These are phyloP conservation scores for Apiospora koreana DNA, from an alignment of 2,329 filamentous ascomycete genomes.

Conservation along the genomic window DNA sequence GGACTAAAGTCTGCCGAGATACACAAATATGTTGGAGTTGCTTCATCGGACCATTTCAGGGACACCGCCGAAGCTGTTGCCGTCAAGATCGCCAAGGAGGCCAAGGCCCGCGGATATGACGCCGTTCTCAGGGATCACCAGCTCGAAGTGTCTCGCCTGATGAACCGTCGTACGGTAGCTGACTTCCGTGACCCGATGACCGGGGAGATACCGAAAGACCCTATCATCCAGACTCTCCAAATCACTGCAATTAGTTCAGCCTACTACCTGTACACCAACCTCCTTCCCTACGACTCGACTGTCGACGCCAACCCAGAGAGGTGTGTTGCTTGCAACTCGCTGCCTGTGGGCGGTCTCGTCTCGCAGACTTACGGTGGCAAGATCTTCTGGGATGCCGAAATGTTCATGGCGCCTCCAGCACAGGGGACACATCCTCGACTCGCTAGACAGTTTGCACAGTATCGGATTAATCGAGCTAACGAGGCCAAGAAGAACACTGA, in stretches of 20 bases:
- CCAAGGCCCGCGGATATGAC: not conserved
- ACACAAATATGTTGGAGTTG: conserved; percentile 1
- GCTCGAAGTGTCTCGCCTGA: not conserved
- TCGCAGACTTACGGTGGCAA: conserved; percentile 9
- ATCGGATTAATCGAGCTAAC: not conserved
- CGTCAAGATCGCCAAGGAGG: not conserved
- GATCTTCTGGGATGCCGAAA: conserved; percentile 10
- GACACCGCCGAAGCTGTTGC: not conserved
- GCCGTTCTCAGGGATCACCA: not conserved
- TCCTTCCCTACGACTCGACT: not conserved
- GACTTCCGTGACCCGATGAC: conserved; percentile 5
- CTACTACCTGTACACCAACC: conserved; percentile 8
- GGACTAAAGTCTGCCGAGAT: not conserved
- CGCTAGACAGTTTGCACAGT: not conserved
- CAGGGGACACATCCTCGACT: conserved; percentile 11
- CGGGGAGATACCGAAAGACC: not conserved
- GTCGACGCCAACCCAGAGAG: not conserved
- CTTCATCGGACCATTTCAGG: conserved; percentile 5
- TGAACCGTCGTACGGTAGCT: not conserved
- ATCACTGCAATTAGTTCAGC: conserved; percentile 3
- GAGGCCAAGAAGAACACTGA: conserved; percentile 2
- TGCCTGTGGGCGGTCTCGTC: not conserved
- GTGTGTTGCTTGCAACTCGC: not conserved
- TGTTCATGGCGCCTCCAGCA: conserved; percentile 7
- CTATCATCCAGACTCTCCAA: not conserved